Percentiles rank a stretch among this genome's conserved stretches.
phyloP scores from a whole-genome alignment of 2,329 filamentous ascomycete genomes.

The Alternaria dauci region DNA sequence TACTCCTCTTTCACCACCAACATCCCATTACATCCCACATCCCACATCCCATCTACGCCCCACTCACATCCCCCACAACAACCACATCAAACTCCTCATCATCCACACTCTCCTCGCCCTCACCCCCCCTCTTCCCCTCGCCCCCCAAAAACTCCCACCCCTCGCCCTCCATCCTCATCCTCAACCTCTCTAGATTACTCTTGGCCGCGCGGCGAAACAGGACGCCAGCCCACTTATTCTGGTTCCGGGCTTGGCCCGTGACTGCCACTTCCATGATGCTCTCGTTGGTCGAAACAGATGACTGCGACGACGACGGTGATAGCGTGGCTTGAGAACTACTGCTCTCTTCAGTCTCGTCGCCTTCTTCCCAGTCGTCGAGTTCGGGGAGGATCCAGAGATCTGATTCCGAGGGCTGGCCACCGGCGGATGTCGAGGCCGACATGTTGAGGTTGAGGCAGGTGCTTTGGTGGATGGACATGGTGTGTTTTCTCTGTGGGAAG shows the following conservation, averaged over 20 bases:
- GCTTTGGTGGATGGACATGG: constrained; percentile 33
- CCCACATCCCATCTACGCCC: neutral
- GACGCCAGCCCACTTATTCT: constrained; percentile 23
- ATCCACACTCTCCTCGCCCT: constrained; percentile 41
- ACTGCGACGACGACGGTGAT: neutral
- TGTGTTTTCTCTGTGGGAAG: neutral
- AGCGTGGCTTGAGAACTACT: neutral
- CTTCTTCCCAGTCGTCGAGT: constrained; percentile 43
- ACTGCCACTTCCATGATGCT: too few species aligned
- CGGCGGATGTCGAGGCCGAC: neutral
- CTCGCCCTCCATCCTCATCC: constrained; percentile 42
- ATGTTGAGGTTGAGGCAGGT: constrained; percentile 34
- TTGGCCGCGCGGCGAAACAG: constrained; percentile 37
- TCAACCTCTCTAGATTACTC: constrained; percentile 42
- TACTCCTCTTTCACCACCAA: too few species aligned
- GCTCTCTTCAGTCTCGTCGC: constrained; percentile 5
- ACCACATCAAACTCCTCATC: constrained; percentile 48
- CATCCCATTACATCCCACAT: too few species aligned
- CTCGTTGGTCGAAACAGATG: neutral
- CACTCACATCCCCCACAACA: neutral
- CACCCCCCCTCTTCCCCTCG: constrained; percentile 17
- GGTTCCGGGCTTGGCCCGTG: too few species aligned
- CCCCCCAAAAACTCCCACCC: constrained; percentile 46
- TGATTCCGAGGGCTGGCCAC: constrained; percentile 25
- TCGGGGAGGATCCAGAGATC: constrained; percentile 46